Conservation (phyloP, 306 rosid genomes). For the Amphicarpaea edgeworthii region DNA sequence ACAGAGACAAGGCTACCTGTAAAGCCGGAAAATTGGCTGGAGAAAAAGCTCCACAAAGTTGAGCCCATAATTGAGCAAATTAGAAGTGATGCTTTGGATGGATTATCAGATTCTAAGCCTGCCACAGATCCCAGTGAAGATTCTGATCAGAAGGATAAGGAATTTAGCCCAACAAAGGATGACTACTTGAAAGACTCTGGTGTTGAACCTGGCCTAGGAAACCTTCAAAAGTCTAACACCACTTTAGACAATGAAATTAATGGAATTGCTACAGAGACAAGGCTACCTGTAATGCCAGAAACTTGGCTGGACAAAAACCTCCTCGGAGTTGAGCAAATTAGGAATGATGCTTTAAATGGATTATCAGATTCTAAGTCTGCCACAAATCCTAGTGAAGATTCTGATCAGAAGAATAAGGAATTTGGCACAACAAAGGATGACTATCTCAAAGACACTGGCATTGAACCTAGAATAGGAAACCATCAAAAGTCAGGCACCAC, state of each 20-base stretch:
- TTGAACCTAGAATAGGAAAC: constrained; percentile 42
- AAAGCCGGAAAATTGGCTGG: constrained; percentile 69
- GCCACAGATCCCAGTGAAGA: constrained; percentile 44
- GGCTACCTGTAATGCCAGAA: constrained; percentile 52
- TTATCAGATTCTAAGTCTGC: constrained; percentile 52
- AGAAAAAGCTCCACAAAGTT: constrained; percentile 61
- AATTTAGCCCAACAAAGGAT: constrained; percentile 44
- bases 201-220: constrained; percentile 45
- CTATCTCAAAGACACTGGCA: constrained; percentile 37
- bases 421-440: constrained; percentile 46
- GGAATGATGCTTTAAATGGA: constrained; percentile 27
- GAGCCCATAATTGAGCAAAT: constrained; percentile 68
- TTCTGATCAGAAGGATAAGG: constrained; percentile 54
- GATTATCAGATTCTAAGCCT: constrained; percentile 52
- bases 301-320: constrained; percentile 69
- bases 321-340: constrained; percentile 63
- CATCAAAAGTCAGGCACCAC: constrained; percentile 50
- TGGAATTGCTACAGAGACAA: constrained; percentile 41
- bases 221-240: constrained; percentile 47
- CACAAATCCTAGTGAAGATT: constrained; percentile 49
- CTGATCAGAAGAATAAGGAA: constrained; percentile 53
- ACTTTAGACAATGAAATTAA: constrained; percentile 53
- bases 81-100: constrained; percentile 49
- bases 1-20: constrained; percentile 44
- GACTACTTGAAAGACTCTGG: constrained; percentile 45